A percentile compares a stretch with the other conserved stretches of the same genome.
phyloP scores from a whole-genome alignment of 495 filamentous ascomycete species.

The Tuber melanosporum region DNA sequence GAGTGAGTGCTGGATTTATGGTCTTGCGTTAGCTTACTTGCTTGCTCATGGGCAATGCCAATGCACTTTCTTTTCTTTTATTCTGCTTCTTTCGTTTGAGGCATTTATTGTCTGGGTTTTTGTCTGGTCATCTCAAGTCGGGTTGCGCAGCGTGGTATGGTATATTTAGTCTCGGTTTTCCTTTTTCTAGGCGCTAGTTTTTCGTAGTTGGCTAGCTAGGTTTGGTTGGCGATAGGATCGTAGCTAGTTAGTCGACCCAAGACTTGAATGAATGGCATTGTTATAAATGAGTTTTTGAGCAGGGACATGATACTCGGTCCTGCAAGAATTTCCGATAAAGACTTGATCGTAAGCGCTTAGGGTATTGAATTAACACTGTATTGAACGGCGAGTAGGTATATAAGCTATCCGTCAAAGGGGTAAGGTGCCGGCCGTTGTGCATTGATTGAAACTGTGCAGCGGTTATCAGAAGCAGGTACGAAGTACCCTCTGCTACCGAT shows the following conservation, averaged over 20 bases:
- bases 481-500: no score
- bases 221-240: not conserved
- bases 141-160: not conserved
- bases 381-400: no score
- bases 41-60: not conserved
- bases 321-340: not conserved
- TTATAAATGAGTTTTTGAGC: not conserved
- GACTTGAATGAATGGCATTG: not conserved
- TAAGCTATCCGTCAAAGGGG: no score
- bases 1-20: slow-evolving; percentile 9
- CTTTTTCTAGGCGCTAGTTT: not conserved
- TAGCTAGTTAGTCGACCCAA: not conserved
- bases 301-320: not conserved
- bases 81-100: not conserved
- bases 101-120: not conserved
- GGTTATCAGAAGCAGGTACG: no score
- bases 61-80: not conserved
- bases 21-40: not conserved
- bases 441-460: no score
- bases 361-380: no score
- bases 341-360: no score
- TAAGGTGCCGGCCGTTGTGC: no score
- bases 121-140: not conserved
- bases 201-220: not conserved
- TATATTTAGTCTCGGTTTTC: not conserved